phyloP scores from a whole-genome alignment of 768 basidiomycete genomes.

The Dacryopinax spathularia region DNA sequence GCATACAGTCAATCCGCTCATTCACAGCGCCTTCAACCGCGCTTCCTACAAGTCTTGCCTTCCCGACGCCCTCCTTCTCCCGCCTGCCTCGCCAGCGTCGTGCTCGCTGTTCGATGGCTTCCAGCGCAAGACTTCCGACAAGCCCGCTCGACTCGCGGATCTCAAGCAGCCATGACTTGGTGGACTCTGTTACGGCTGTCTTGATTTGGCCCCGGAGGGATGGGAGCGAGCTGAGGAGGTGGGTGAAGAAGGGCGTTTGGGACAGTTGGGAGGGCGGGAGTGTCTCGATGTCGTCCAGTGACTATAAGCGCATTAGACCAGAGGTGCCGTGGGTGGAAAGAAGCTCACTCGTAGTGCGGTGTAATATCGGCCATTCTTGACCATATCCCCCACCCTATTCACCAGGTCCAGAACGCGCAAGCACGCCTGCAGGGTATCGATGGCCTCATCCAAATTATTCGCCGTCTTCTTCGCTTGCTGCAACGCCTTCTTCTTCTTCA shows the following conservation, averaged over 20 bases:
- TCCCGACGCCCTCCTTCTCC: slow-evolving; percentile 70
- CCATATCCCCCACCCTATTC: slow-evolving; percentile 83
- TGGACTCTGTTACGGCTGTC: slow-evolving; percentile 83
- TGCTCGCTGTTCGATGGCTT: slow-evolving; percentile 73
- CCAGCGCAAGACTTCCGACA: slow-evolving; percentile 75
- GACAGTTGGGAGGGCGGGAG: slow-evolving; percentile 80
- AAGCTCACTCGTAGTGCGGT: slow-evolving; percentile 82
- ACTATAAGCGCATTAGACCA: slow-evolving; percentile 37
- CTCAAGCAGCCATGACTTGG: slow-evolving; percentile 94
- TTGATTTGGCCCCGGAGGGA: slow-evolving; percentile 80
- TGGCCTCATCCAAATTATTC: slow-evolving; percentile 87
- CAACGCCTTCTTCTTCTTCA: slow-evolving; percentile 84
- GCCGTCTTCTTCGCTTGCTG: slow-evolving; percentile 87
- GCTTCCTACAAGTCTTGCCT: slow-evolving; percentile 68
- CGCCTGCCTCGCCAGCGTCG: slow-evolving; percentile 70
- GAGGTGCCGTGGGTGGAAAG: slow-evolving; percentile 15
- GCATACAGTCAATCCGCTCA: slow-evolving; percentile 88
- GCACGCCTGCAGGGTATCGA: slow-evolving; percentile 88
- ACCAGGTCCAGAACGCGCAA: slow-evolving; percentile 85
- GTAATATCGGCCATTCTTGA: slow-evolving; percentile 88
- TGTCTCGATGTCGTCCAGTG: slow-evolving; percentile 85
- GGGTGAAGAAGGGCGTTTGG: slow-evolving; percentile 83
- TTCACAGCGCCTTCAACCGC: slow-evolving; percentile 84
- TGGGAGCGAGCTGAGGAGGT: slow-evolving; percentile 81
- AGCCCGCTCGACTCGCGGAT: slow-evolving; percentile 76